A percentile compares a stretch with the other conserved stretches of the same genome.
phyloP scores from a whole-genome alignment of 495 filamentous ascomycete genomes.

The Lophiostoma macrostomum region DNA sequence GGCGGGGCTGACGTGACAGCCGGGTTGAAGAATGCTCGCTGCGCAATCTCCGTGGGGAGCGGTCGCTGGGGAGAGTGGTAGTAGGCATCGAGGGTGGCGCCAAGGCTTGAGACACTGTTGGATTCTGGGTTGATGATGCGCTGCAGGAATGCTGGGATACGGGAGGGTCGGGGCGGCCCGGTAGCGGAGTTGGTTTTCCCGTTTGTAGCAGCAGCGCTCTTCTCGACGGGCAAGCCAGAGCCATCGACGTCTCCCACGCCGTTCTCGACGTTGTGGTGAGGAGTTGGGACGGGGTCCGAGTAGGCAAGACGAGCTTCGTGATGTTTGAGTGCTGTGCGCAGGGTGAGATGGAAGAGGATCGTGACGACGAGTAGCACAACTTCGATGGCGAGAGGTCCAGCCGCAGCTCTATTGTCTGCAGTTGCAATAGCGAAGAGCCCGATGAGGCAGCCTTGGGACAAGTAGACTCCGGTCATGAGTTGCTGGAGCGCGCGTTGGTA shows the following conservation, averaged over 20 bases:
- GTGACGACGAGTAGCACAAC: slow-evolving; percentile 77
- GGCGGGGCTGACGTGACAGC: slow-evolving; percentile 60
- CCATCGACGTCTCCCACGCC: slow-evolving; percentile 56
- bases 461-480: slow-evolving; percentile 81
- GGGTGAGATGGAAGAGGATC: slow-evolving; percentile 74
- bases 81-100: slow-evolving; percentile 61
- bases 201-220: slow-evolving; percentile 18
- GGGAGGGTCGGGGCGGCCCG: slow-evolving; percentile 7
- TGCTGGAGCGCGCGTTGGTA: slow-evolving; percentile 92
- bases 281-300: slow-evolving; percentile 40
- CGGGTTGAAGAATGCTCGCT: slow-evolving; percentile 64
- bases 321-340: slow-evolving; percentile 76
- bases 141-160: slow-evolving; percentile 20
- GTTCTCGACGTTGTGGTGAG: slow-evolving; percentile 76
- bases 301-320: slow-evolving; percentile 24
- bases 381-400: slow-evolving; percentile 81
- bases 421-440: slow-evolving; percentile 76
- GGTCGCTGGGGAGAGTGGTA: slow-evolving; percentile 52
- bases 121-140: slow-evolving; percentile 21
- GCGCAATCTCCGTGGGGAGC: slow-evolving; percentile 46
- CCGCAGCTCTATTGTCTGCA: slow-evolving; percentile 44
- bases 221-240: slow-evolving; percentile 6
- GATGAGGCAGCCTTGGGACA: slow-evolving; percentile 81
- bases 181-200: slow-evolving; percentile 13
- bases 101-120: slow-evolving; percentile 55